Percentiles rank a stretch among this genome's conserved stretches.
Conservation (phyloP, 2,329 filamentous ascomycete genomes). For the Aspergillus brunneoviolaceus region DNA sequence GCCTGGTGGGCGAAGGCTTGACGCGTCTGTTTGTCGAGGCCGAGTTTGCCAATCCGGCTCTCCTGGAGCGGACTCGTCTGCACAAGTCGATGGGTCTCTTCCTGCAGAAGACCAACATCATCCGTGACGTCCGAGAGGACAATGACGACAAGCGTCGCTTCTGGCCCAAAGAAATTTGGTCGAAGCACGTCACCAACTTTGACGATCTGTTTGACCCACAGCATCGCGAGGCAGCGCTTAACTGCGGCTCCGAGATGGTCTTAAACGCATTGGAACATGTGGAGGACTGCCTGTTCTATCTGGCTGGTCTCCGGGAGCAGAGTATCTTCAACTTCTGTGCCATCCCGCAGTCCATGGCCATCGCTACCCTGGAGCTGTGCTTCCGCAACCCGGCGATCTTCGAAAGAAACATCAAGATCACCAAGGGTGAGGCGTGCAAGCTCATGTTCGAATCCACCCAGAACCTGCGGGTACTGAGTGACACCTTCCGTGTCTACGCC, state of each 20-base stretch:
- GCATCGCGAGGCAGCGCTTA: slow-evolving; percentile 72
- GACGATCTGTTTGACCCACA: slow-evolving; percentile 85
- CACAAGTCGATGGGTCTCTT: slow-evolving; percentile 97
- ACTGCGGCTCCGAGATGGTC: slow-evolving; percentile 92
- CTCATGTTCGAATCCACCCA: slow-evolving; percentile 93
- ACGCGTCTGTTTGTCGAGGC: slow-evolving; percentile 88
- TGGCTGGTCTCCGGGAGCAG: slow-evolving; percentile 91
- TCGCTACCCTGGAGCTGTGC: slow-evolving; percentile 85
- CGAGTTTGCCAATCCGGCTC: slow-evolving; percentile 78
- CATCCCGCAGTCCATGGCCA: slow-evolving; percentile 96
- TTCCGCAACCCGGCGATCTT: slow-evolving; percentile 91
- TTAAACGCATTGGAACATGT: slow-evolving; percentile 81
- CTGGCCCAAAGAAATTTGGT: slow-evolving; percentile 97
- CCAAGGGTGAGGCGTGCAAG: slow-evolving; percentile 86
- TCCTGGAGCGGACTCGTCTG: slow-evolving; percentile 74
- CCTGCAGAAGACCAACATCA: slow-evolving; percentile 98
- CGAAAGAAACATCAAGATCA: slow-evolving; percentile 89
- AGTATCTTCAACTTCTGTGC: slow-evolving; percentile 99
- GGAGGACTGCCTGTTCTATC: slow-evolving; percentile 96
- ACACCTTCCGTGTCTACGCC: slow-evolving; percentile 75
- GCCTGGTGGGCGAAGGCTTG: slow-evolving; percentile 90
- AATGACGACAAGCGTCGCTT: slow-evolving; percentile 83
- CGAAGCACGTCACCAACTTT: slow-evolving; percentile 86
- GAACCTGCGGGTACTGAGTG: slow-evolving; percentile 77
- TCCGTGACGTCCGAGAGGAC: slow-evolving; percentile 91